Percentiles rank a stretch among this genome's conserved stretches.
phyloP scores from a whole-genome alignment of 1,284 basidiomycete genomes.

The Heliocybe sulcata region DNA sequence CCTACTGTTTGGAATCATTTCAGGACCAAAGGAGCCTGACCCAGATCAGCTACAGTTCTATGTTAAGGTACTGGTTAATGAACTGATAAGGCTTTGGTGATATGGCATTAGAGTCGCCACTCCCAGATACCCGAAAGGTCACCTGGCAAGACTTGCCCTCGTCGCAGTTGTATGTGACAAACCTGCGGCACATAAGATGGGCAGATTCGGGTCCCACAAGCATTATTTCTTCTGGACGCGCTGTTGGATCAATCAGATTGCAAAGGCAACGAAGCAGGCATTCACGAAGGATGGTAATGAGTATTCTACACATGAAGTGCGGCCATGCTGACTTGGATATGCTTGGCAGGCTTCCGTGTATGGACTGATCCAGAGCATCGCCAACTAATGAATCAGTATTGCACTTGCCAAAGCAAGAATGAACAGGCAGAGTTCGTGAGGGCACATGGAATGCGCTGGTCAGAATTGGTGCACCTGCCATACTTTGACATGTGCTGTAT shows the following conservation, averaged over 20 bases:
- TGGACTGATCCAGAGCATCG: conserved; percentile 11
- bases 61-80: conserved; percentile 21
- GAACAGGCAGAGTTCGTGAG: conserved; percentile 13
- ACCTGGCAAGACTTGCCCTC: conserved; percentile 21
- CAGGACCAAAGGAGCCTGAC: conserved; percentile 27
- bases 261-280: conserved; percentile 11
- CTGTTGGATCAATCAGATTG: conserved; percentile 21
- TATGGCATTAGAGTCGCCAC: conserved; percentile 17
- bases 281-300: conserved; percentile 10
- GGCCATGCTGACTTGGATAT: background rate
- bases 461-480: conserved; percentile 17
- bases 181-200: conserved; percentile 27
- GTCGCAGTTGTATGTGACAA: conserved; percentile 27
- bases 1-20: conserved; percentile 21
- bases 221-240: conserved; percentile 25
- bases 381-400: conserved; percentile 3
- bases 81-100: conserved; percentile 21
- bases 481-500: conserved; percentile 19
- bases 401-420: conserved; percentile 1
- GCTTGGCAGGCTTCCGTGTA: conserved; percentile 7
- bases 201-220: conserved; percentile 23
- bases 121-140: conserved; percentile 15
- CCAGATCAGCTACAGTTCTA: conserved; percentile 22
- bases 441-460: conserved; percentile 14
- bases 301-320: background rate